Base-by-base conservation (phyloP, 163 green algal genomes). In the Trebouxia gelatinosa region DNA sequence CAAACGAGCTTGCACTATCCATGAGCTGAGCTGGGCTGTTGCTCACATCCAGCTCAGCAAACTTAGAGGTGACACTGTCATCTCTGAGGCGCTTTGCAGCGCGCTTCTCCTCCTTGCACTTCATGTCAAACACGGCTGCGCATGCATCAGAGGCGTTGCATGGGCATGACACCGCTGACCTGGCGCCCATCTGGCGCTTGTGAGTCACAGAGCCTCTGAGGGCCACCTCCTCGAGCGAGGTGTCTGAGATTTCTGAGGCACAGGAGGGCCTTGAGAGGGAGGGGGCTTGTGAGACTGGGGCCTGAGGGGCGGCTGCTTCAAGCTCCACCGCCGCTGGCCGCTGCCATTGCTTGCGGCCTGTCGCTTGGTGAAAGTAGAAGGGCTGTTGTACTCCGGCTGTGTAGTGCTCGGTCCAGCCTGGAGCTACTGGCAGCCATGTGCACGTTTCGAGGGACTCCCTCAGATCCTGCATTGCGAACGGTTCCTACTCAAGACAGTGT, bases 291-390 rank as follows among this genome's bases (percentile, higher is more conserved):
- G 37, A 9, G 11, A 72, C 64, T 70, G 61, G 16, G 21, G 64
- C 19, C 64, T 51, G 64, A 3, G 21, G 26, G 13, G 64, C 19
- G 50, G 64, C 35, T 26, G 35, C 35, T 23, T 72, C 21, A 23
- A 6, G 17, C 21, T 76, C 68, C 13, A 62, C 68, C 39, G 29
- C 68, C 26, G 68, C 68, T 23, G 68, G 68, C 40, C 68, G 68
- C 11, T 76, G 68, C 68, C 68, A 76, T n/a, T 76, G 68, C 68
- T 76, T 76, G 68, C 40, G 40, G 7, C 68, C 68, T 61, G 68
- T 76, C 5, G 68, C 68, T 43, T 76, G 68, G 28, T 62, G 39
- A 29, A 46, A 28, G 39, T 76, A 76, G 40, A 76, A 76, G 68
- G 68, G 68, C 68, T 62, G 28, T 6, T 40, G 40, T 13, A 29